These are phyloP conservation scores for Alloteropsis semialata DNA, from an alignment of 176 grass and related monocot genomes.

Conservation along the genomic window DNA sequence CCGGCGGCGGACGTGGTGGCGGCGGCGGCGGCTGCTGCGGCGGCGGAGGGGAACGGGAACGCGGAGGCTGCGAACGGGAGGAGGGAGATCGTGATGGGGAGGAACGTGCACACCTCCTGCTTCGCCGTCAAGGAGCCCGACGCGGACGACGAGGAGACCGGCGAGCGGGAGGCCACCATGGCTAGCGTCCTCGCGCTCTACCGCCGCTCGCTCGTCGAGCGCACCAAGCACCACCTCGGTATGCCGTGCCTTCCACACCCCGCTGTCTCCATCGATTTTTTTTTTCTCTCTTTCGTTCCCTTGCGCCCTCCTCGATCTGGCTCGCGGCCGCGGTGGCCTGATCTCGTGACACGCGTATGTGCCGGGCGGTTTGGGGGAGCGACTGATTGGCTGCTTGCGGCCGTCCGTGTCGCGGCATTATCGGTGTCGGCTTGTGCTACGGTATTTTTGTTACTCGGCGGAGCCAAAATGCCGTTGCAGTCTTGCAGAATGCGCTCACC, in stretches of 20 bases:
- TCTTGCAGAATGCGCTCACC: too few species aligned
- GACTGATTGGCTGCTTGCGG: neutral
- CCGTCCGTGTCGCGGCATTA: neutral
- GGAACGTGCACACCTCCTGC: conserved; percentile 70
- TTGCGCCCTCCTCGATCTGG: neutral
- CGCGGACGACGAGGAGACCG: conserved; percentile 79
- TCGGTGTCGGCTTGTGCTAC: neutral
- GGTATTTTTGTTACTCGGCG: neutral
- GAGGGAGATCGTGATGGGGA: conserved; percentile 69
- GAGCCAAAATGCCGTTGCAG: neutral
- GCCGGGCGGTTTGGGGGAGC: neutral
- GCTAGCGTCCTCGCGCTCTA: conserved; percentile 83
- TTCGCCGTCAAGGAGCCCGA: conserved; percentile 76
- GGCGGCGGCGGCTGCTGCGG: neutral
- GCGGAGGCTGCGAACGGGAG: conserved; percentile 20
- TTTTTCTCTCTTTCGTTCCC: neutral
- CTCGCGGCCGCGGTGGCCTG: neutral
- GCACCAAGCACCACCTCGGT: conserved; percentile 91
- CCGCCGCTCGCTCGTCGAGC: conserved; percentile 58
- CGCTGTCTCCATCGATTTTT: neutral
- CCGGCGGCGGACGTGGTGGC: neutral
- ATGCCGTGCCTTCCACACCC: neutral
- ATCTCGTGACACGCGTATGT: neutral
- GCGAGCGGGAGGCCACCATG: conserved; percentile 77
- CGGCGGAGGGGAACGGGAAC: neutral